Percentiles rank a stretch among this genome's conserved stretches.
These are phyloP conservation scores for Uromyces viciae-fabae DNA, from an alignment of 1,284 basidiomycete species.

Conservation along the genomic window DNA sequence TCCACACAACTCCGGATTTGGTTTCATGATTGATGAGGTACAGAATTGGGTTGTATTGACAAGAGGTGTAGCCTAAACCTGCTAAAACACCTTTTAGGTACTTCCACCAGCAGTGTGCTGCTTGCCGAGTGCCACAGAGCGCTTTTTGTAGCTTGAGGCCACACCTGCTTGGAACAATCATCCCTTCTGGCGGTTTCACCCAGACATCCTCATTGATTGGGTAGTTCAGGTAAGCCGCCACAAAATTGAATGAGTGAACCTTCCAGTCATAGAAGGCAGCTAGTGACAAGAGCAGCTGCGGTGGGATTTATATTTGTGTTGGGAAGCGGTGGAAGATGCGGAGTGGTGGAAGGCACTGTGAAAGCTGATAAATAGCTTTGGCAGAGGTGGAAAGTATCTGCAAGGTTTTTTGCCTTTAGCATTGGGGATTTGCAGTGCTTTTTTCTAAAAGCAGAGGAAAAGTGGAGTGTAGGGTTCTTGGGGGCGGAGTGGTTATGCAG, in stretches of 20 bases:
- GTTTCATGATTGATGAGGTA: background rate
- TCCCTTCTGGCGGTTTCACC: background rate
- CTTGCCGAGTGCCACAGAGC: background rate
- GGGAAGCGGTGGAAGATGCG: too few relatives aligned
- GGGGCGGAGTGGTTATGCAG: too few relatives aligned
- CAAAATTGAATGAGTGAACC: conserved; percentile 1
- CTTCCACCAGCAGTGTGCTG: background rate
- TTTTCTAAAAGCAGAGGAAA: too few relatives aligned
- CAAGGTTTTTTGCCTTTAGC: too few relatives aligned
- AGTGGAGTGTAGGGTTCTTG: too few relatives aligned
- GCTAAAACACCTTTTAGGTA: background rate
- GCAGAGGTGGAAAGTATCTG: too few relatives aligned
- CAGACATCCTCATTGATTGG: background rate
- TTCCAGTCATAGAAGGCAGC: background rate
- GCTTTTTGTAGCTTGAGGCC: background rate
- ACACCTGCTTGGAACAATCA: background rate
- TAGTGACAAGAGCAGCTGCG: background rate
- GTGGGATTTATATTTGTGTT: too few relatives aligned
- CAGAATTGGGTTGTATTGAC: background rate
- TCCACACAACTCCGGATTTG: background rate
- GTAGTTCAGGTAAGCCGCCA: background rate
- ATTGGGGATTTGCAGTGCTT: too few relatives aligned
- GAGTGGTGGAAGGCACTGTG: too few relatives aligned
- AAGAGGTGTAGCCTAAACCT: background rate
- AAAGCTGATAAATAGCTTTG: too few relatives aligned